phyloP scores from a whole-genome alignment of 805 yeast genomes.

The Lipomyces orientalis region DNA sequence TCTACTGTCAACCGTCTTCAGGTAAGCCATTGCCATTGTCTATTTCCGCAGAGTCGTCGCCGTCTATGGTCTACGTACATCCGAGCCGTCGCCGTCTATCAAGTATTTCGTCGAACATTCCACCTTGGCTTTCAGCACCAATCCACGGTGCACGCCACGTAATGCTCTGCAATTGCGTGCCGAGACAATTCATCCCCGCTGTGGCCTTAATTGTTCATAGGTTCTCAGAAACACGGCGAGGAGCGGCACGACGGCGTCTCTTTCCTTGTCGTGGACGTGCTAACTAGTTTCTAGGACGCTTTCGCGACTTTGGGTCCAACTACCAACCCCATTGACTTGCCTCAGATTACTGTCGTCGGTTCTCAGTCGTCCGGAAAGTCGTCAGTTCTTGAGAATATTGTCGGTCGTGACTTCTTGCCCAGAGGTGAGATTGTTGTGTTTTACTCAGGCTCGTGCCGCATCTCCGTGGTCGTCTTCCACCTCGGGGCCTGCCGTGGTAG shows the following conservation, averaged over 20 bases:
- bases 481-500: background rate
- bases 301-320: slow-evolving; percentile 94
- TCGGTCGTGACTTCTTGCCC: slow-evolving; percentile 88
- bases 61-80: background rate
- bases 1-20: slow-evolving; percentile 41
- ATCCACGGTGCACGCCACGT: background rate
- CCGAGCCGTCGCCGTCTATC: background rate
- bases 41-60: background rate
- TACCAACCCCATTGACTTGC: slow-evolving; percentile 89
- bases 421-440: slow-evolving; percentile 58
- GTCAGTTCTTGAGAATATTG: slow-evolving; percentile 87
- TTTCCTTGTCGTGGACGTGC: background rate
- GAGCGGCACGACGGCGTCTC: background rate
- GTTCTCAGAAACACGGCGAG: background rate
- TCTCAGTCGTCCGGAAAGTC: slow-evolving; percentile 90
- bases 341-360: slow-evolving; percentile 95
- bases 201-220: background rate
- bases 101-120: background rate
- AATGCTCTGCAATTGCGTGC: background rate
- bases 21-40: slow-evolving; percentile 25
- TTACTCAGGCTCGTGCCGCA: background rate
- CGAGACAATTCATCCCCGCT: background rate
- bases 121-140: background rate
- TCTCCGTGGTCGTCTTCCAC: background rate
- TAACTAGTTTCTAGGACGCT: slow-evolving; percentile 67